A percentile compares a stretch with the other conserved stretches of the same genome.
Evolutionary conservation across 768 basidiomycete genomes (phyloP).

Genomic region (Phaffia tasmanica): DNA sequence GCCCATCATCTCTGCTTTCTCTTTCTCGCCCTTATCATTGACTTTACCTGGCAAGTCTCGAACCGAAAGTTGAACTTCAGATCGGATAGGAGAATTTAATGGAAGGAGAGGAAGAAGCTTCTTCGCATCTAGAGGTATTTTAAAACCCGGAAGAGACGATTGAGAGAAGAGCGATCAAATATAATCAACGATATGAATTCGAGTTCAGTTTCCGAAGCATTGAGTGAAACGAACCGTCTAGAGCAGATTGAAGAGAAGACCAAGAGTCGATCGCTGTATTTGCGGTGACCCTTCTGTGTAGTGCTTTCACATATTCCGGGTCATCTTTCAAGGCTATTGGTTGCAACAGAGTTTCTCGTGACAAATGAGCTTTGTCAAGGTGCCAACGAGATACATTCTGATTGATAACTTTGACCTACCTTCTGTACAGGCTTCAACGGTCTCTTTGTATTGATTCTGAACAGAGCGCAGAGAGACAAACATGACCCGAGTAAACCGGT

Average conservation of each 20-base stretch:
- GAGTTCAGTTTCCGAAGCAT: neutral
- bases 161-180: neutral
- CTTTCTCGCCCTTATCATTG: conserved; percentile 49
- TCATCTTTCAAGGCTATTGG: conserved; percentile 72
- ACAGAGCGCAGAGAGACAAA: conserved; percentile 1
- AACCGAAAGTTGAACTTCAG: conserved; percentile 36
- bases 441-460: conserved; percentile 67
- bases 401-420: conserved; percentile 39
- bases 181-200: neutral
- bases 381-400: neutral
- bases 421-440: conserved; percentile 67
- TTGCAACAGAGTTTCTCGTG: neutral
- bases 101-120: conserved; percentile 55
- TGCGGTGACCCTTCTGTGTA: conserved; percentile 75
- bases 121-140: neutral
- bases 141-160: neutral
- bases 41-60: conserved; percentile 52
- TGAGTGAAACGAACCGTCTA: conserved; percentile 56
- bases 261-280: conserved; percentile 72
- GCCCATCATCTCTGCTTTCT: conserved; percentile 80
- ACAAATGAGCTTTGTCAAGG: neutral
- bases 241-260: conserved; percentile 66
- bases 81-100: conserved; percentile 46
- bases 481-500: neutral
- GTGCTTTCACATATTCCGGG: conserved; percentile 70